Percentiles rank a stretch among this genome's conserved stretches.
Conservation (phyloP, 352 stramenopile species). For the Globisporangium spiculum region DNA sequence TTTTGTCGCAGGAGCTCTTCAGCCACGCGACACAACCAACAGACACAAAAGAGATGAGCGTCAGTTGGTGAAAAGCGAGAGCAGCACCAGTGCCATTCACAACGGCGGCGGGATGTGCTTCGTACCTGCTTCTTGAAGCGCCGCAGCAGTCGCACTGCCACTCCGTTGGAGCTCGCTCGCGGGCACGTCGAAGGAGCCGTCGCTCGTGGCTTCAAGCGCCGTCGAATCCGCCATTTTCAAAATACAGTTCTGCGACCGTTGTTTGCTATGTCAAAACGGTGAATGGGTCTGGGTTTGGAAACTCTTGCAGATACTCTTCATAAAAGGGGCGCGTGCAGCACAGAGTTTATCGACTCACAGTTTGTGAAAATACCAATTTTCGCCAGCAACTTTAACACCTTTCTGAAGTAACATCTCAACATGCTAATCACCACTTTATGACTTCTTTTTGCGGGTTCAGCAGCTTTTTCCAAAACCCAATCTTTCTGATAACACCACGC, state of each 20-base stretch:
- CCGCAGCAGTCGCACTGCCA: not conserved
- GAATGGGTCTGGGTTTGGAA: not conserved
- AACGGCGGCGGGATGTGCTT: too few relatives aligned
- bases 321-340: too few relatives aligned
- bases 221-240: constrained; percentile 22
- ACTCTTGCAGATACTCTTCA: not conserved
- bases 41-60: not conserved
- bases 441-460: too few relatives aligned
- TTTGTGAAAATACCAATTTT: too few relatives aligned
- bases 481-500: too few relatives aligned
- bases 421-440: too few relatives aligned
- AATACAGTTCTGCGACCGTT: not conserved
- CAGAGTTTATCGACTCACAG: too few relatives aligned
- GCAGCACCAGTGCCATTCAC: not conserved
- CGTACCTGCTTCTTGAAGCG: not conserved
- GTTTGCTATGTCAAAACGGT: not conserved
- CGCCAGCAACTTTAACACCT: too few relatives aligned
- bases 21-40: not conserved
- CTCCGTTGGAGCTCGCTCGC: constrained; percentile 1
- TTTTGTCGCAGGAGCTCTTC: constrained; percentile 45
- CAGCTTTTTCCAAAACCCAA: too few relatives aligned
- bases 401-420: too few relatives aligned
- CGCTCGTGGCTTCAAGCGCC: constrained; percentile 25
- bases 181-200: constrained; percentile 41
- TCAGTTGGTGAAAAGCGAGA: not conserved